Evolutionary conservation across 192 early-diverging fungal genomes (phyloP).

Genomic region (Paraglomus occultum): DNA sequence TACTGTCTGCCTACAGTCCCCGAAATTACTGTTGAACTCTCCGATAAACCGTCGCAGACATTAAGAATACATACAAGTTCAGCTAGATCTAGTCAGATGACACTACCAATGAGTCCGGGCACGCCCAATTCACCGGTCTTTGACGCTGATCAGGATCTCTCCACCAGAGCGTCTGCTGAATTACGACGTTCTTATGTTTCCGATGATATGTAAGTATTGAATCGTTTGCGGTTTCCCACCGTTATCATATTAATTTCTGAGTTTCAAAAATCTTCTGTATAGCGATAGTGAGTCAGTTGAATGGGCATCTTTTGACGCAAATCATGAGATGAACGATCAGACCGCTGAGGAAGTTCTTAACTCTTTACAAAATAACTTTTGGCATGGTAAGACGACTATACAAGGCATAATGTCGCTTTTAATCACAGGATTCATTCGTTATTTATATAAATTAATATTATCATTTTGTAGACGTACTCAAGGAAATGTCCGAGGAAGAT

Average conservation of each 20-base stretch:
- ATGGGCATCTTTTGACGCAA: slow-evolving; percentile 16
- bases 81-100: no score
- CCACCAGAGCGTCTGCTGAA: no score
- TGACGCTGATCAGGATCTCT: no score
- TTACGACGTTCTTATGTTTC: no score
- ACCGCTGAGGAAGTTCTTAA: slow-evolving; percentile 28
- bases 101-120: no score
- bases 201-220: no score
- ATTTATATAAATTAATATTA: background rate
- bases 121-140: no score
- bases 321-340: slow-evolving; percentile 32
- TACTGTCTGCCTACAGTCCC: background rate
- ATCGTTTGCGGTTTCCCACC: no score
- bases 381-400: slow-evolving; percentile 29
- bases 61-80: background rate
- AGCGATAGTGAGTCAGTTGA: background rate
- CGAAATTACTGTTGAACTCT: slow-evolving; percentile 23
- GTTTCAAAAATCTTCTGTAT: no score
- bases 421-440: background rate
- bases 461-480: slow-evolving; percentile 15
- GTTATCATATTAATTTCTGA: no score
- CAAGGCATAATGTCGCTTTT: no score
- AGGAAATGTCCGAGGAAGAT: slow-evolving; percentile 16
- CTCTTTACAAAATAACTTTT: slow-evolving; percentile 24
- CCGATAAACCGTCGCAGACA: background rate